These are phyloP conservation scores for Hanseniaspora sp. DNA, from an alignment of 1,139 yeast genomes.

Conservation along the genomic window DNA sequence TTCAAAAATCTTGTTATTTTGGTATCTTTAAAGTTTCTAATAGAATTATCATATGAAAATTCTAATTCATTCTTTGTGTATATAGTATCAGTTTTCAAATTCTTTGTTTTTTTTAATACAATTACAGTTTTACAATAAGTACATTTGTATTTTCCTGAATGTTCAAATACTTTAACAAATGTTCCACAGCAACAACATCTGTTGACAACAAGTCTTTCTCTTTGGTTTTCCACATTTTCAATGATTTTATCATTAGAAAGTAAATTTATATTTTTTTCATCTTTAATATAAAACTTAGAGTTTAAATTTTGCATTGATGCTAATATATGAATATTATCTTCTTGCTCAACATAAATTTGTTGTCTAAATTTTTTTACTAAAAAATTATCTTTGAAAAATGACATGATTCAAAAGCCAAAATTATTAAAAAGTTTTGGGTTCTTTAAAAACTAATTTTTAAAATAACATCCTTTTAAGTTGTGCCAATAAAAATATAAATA, in stretches of 20 bases:
- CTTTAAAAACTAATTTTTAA: too few relatives aligned
- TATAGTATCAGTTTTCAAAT: too few relatives aligned
- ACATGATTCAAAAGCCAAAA: too few relatives aligned
- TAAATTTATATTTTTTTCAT: neutral
- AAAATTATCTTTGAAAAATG: too few relatives aligned
- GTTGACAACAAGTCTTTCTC: neutral
- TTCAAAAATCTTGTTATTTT: too few relatives aligned
- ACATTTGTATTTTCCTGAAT: neutral
- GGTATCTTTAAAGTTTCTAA: neutral
- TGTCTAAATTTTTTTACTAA: too few relatives aligned
- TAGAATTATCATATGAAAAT: neutral
- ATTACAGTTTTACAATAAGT: neutral
- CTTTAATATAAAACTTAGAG: neutral
- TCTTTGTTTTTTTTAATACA: neutral
- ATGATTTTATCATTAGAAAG: neutral
- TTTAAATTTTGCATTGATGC: too few relatives aligned
- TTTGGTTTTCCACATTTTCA: neutral
- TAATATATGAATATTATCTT: too few relatives aligned
- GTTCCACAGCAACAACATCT: constrained; percentile 2
- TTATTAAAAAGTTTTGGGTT: too few relatives aligned
- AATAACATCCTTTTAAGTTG: too few relatives aligned
- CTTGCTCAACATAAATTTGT: too few relatives aligned
- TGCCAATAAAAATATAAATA: too few relatives aligned
- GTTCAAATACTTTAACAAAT: neutral
- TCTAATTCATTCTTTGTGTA: neutral